Percentiles rank a stretch among this genome's conserved stretches.
These are phyloP conservation scores for Rhizophagus clarus DNA, from an alignment of 192 early-diverging fungal genomes.

Conservation along the genomic window DNA sequence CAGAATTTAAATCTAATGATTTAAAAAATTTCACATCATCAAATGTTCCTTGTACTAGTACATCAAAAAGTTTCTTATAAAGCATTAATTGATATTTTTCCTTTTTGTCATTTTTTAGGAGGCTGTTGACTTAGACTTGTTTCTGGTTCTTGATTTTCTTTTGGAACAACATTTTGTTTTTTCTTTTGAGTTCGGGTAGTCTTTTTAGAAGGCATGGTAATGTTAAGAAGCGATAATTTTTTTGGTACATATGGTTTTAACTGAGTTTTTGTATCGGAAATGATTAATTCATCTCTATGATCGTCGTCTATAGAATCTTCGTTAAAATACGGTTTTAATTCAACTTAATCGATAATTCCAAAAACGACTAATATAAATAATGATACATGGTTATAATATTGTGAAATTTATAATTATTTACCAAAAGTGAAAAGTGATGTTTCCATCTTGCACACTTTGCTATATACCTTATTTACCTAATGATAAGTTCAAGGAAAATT, in stretches of 20 bases:
- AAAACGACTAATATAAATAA: slow-evolving; percentile 10
- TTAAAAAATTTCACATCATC: slow-evolving; percentile 5
- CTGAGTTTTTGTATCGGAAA: slow-evolving; percentile 26
- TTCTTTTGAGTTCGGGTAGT: no score
- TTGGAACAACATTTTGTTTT: no score
- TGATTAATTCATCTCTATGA: neutral
- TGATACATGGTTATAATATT: no score
- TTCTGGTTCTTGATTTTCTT: no score
- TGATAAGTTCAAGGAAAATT: slow-evolving; percentile 50
- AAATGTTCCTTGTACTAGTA: neutral
- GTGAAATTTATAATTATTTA: slow-evolving; percentile 23
- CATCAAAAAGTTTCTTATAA: slow-evolving; percentile 31
- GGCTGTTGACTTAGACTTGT: no score
- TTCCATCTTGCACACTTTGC: slow-evolving; percentile 47
- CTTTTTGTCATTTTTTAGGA: no score
- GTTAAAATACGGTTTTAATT: neutral
- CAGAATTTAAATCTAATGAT: neutral
- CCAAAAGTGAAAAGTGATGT: neutral
- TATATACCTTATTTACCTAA: slow-evolving; percentile 73
- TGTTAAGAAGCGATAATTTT: neutral
- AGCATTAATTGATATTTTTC: slow-evolving; percentile 24
- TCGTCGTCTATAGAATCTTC: no score
- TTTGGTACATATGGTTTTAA: neutral
- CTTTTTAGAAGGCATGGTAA: no score
- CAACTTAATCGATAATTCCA: slow-evolving; percentile 26